phyloP scores from a whole-genome alignment of 495 filamentous ascomycete species.

The Amniculicola lignicola region DNA sequence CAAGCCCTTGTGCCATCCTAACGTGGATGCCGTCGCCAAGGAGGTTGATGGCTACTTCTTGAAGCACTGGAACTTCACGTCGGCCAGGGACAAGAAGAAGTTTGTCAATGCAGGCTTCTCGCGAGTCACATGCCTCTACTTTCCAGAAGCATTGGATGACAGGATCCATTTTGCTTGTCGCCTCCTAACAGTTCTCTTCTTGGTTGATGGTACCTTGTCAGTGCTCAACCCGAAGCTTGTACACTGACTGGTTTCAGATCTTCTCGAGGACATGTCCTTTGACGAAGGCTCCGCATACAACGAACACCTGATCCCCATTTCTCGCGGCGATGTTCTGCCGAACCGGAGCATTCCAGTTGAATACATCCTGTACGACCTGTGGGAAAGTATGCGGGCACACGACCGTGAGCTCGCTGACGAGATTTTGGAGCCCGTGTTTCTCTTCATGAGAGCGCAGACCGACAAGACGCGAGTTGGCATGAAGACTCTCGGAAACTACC shows the following conservation, averaged over 20 bases:
- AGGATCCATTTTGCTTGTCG: background rate
- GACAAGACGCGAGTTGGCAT: constrained; percentile 19
- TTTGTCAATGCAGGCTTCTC: constrained; percentile 43
- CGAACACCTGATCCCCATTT: constrained; percentile 40
- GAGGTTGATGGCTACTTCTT: constrained; percentile 43
- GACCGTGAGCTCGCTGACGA: constrained; percentile 39
- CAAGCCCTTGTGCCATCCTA: background rate
- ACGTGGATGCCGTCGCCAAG: background rate
- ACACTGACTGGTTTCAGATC: constrained; percentile 35
- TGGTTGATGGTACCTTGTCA: background rate
- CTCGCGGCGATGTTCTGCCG: constrained; percentile 29
- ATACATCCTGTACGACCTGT: constrained; percentile 44
- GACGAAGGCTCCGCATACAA: constrained; percentile 41
- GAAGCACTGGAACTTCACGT: constrained; percentile 44
- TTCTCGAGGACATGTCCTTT: constrained; percentile 45
- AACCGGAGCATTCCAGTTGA: constrained; percentile 41
- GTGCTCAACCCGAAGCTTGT: too few relatives aligned
- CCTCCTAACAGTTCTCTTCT: background rate
- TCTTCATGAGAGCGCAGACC: constrained; percentile 43
- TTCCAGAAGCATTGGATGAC: constrained; percentile 34
- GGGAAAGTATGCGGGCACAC: constrained; percentile 41
- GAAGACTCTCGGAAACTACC: constrained; percentile 34
- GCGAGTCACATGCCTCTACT: constrained; percentile 42
- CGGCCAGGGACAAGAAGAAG: constrained; percentile 35
- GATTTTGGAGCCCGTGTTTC: constrained; percentile 40